Conservation (phyloP, 176 grass and related monocot species). For the Sorghum bicolor region Sorghum_bicolor_NCBIv3 NC_012874.2:626001-626500, state of each 20-base stretch:
- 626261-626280: not conserved
- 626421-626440: not conserved
- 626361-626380: not conserved
- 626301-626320: not conserved
- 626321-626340: not conserved
- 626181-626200: not conserved
- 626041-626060: constrained; percentile 65
- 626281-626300: not conserved
- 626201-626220: not conserved
- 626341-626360: not conserved
- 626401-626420: not conserved
- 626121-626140: constrained; percentile 51
- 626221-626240: not conserved
- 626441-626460: not conserved
- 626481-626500: not conserved
- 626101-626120: constrained; percentile 61
- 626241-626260: not conserved
- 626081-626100: constrained; percentile 61
- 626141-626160: constrained; percentile 71
- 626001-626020: constrained; percentile 61
- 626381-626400: not conserved
- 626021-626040: constrained; percentile 68
- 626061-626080: constrained; percentile 71
- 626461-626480: not conserved
- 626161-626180: constrained; percentile 80